Conservation (phyloP, 164 flowering plant species). For the Euptelea pleiosperma region DNA sequence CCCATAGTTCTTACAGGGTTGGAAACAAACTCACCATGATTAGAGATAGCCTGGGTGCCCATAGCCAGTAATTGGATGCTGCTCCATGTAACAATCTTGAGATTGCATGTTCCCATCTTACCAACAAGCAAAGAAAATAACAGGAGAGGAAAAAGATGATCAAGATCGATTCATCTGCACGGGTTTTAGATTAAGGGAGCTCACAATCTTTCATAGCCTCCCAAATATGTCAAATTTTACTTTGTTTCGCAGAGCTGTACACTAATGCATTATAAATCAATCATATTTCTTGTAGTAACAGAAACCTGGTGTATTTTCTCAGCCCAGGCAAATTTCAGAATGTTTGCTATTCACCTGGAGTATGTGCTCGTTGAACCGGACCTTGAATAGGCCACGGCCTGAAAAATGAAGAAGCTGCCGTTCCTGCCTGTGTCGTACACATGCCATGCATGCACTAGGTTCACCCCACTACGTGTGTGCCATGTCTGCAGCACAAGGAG, state of each 20-base stretch:
- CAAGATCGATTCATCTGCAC: no score
- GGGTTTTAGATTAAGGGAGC: not conserved
- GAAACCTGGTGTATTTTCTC: constrained; percentile 1
- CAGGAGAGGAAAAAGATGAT: no score
- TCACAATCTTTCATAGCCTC: not conserved
- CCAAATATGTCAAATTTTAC: constrained; percentile 3
- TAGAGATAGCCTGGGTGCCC: no score
- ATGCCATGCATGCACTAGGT: not conserved
- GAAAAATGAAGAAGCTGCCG: constrained; percentile 9
- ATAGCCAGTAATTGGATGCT: no score
- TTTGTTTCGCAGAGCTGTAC: constrained; percentile 9
- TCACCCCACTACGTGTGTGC: not conserved
- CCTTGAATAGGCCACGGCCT: constrained; percentile 6
- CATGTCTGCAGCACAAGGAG: not conserved
- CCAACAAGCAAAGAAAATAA: no score
- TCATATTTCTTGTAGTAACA: not conserved
- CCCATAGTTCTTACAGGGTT: no score
- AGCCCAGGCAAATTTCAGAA: not conserved
- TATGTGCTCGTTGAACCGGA: not conserved
- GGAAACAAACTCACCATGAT: no score
- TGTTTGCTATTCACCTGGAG: constrained; percentile 1
- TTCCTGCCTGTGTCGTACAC: constrained; percentile 1
- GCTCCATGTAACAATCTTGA: no score
- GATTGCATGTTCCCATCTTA: no score
- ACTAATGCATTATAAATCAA: constrained; percentile 11